Conservation (phyloP, 164 flowering plant species). For the Houttuynia cordata region DNA sequence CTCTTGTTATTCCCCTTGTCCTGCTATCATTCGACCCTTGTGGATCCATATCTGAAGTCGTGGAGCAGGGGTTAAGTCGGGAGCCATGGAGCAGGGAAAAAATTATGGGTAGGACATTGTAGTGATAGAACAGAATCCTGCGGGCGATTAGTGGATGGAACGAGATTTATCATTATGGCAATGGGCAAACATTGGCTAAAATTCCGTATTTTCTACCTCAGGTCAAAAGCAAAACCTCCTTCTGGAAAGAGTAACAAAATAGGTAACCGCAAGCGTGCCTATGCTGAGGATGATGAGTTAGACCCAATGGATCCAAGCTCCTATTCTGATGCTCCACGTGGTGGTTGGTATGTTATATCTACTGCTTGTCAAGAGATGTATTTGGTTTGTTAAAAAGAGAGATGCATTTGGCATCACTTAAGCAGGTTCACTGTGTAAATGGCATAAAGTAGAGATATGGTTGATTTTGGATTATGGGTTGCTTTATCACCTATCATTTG, state of each 20-base stretch:
- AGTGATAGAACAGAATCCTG: too few relatives aligned
- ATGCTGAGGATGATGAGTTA: constrained; percentile 80
- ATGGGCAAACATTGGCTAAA: constrained; percentile 1
- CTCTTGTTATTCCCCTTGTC: too few relatives aligned
- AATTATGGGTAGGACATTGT: too few relatives aligned
- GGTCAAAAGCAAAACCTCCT: constrained; percentile 64
- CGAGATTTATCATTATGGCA: background rate
- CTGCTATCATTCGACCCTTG: too few relatives aligned
- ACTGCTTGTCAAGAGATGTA: background rate
- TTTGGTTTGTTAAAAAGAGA: too few relatives aligned
- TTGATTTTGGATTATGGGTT: too few relatives aligned
- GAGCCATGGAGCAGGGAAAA: too few relatives aligned
- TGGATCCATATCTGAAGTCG: too few relatives aligned
- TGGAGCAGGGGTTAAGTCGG: too few relatives aligned
- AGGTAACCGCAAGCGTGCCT: constrained; percentile 42
- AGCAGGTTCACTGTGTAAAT: background rate
- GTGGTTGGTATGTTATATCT: constrained; percentile 70
- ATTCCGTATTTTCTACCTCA: constrained; percentile 12
- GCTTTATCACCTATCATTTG: too few relatives aligned
- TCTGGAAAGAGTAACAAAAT: constrained; percentile 47
- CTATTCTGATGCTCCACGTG: constrained; percentile 99
- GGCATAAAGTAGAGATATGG: background rate
- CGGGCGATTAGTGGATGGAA: background rate
- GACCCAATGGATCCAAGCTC: constrained; percentile 99
- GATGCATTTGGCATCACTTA: background rate